Conservation (phyloP, 2,329 filamentous ascomycete genomes). For the Venturia nashicola region DNA sequence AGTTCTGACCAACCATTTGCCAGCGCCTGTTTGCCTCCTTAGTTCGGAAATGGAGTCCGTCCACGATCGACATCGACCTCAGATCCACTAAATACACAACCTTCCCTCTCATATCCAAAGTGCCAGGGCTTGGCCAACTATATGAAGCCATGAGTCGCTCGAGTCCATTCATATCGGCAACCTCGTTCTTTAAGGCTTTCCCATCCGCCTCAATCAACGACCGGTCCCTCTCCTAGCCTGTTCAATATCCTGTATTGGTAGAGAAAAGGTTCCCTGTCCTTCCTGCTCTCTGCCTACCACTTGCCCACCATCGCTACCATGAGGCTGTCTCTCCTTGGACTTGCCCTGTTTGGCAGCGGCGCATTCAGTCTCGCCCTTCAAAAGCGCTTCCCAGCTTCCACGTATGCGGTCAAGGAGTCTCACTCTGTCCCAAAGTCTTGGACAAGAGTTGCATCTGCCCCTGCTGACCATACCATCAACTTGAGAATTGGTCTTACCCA, state of each 20-base stretch:
- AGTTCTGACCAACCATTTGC: neutral
- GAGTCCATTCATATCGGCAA: neutral
- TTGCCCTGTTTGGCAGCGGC: neutral
- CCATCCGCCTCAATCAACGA: neutral
- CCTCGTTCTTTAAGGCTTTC: neutral
- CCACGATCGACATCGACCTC: neutral
- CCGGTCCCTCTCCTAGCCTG: neutral
- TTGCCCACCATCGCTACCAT: neutral
- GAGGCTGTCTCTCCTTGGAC: neutral
- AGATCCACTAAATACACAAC: neutral
- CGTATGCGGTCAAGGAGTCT: slow-evolving; percentile 43
- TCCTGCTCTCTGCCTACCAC: neutral
- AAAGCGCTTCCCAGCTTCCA: neutral
- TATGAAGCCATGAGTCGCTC: neutral
- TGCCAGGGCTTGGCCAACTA: neutral
- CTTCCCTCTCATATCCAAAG: neutral
- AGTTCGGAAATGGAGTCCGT: neutral
- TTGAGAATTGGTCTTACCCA: slow-evolving; percentile 49
- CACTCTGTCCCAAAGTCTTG: slow-evolving; percentile 41
- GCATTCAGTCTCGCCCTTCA: neutral
- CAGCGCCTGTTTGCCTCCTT: neutral
- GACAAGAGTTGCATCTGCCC: slow-evolving; percentile 34
- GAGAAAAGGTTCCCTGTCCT: neutral
- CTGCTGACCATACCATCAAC: slow-evolving; percentile 36
- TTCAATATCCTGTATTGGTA: neutral